phyloP scores from a whole-genome alignment of 257 asterid species.

The Henckelia pumila region DNA sequence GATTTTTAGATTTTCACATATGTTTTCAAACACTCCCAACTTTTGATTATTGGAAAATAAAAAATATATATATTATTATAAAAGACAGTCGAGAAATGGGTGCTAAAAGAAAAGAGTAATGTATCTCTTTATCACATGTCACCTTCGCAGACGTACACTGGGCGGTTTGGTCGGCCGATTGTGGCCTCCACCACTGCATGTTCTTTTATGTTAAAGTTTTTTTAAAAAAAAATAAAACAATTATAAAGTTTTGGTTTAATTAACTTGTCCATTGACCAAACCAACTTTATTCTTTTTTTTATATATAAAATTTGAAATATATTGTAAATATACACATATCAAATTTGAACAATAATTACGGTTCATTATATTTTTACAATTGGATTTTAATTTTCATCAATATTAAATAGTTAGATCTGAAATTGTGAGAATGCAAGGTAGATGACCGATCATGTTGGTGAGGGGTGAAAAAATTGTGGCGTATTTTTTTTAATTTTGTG shows the following conservation, averaged over 20 bases:
- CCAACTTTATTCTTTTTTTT: slow-evolving; percentile 11
- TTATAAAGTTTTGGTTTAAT: slow-evolving; percentile 3
- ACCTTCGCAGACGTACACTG: background rate
- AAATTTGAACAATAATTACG: too few relatives aligned
- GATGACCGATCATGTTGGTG: too few relatives aligned
- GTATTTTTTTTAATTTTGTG: too few relatives aligned
- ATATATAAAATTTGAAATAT: background rate
- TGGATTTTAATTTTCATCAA: too few relatives aligned
- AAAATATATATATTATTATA: too few relatives aligned
- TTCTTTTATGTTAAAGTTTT: slow-evolving; percentile 10
- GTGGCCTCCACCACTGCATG: slow-evolving; percentile 50
- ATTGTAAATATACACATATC: background rate
- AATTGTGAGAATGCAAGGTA: too few relatives aligned
- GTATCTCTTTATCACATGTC: slow-evolving; percentile 37
- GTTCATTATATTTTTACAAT: background rate
- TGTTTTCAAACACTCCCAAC: too few relatives aligned
- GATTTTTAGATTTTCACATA: too few relatives aligned
- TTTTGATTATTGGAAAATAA: too few relatives aligned
- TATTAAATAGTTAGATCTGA: background rate
- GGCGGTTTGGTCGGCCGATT: slow-evolving; percentile 53
- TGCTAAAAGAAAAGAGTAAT: background rate
- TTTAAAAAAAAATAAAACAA: background rate
- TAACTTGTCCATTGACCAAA: slow-evolving; percentile 22
- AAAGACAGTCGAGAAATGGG: too few relatives aligned
- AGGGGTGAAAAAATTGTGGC: too few relatives aligned